Conservation (phyloP, 441 rosid genomes). For the Geranium incanum region DNA sequence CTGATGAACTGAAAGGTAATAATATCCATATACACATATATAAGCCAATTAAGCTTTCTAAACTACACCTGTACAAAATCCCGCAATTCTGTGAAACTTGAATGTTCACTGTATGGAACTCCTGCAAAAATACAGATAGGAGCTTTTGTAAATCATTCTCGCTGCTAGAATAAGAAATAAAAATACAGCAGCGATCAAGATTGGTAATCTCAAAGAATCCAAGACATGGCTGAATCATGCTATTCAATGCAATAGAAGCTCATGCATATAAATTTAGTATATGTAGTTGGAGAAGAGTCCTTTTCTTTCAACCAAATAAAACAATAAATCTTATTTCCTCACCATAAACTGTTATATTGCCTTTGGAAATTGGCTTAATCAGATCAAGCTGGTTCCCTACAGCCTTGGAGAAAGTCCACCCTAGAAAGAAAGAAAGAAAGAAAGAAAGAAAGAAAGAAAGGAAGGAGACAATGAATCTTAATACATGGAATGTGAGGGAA, state of each 20-base stretch:
- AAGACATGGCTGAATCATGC: constrained; percentile 10
- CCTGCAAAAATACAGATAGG: constrained; percentile 33
- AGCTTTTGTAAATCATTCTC: constrained; percentile 13
- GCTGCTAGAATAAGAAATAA: not conserved
- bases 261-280: not conserved
- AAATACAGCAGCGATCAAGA: not conserved
- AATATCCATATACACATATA: not conserved
- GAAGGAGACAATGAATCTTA: not conserved
- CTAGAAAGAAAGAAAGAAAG: constrained; percentile 25
- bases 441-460: not conserved
- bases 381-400: constrained; percentile 52
- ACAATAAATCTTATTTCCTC: constrained; percentile 21
- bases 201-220: constrained; percentile 15
- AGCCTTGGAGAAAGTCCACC: constrained; percentile 70
- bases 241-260: constrained; percentile 15
- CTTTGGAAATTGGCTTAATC: constrained; percentile 53
- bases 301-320: not conserved
- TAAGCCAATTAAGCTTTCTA: not conserved
- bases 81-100: constrained; percentile 68
- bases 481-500: not conserved
- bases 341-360: constrained; percentile 67
- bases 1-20: not conserved
- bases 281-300: not conserved
- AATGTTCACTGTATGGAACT: constrained; percentile 82
- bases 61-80: constrained; percentile 61